phyloP scores from a whole-genome alignment of 805 yeast species.

The Citeromyces nyonsensis region DNA sequence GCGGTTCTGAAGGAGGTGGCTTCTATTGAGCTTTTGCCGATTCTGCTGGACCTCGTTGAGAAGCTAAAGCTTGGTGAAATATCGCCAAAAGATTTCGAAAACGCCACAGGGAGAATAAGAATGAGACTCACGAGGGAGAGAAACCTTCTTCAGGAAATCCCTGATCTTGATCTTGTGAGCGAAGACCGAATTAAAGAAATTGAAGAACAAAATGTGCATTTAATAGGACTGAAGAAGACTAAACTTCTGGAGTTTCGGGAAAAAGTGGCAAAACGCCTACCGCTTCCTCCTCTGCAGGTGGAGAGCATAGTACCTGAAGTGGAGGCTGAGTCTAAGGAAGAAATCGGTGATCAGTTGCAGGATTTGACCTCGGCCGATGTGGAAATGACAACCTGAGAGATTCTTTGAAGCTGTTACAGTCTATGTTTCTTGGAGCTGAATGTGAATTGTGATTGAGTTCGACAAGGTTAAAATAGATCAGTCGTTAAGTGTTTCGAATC shows the following conservation, averaged over 20 bases:
- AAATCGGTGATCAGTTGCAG: too few relatives aligned
- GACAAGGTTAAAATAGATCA: too few relatives aligned
- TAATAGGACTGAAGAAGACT: conserved; percentile 11
- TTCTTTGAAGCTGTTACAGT: neutral
- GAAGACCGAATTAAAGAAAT: conserved; percentile 18
- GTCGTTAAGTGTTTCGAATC: too few relatives aligned
- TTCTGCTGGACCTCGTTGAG: conserved; percentile 22
- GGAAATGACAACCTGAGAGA: too few relatives aligned
- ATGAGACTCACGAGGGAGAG: conserved; percentile 21
- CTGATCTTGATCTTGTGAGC: conserved; percentile 26
- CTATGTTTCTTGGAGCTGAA: too few relatives aligned
- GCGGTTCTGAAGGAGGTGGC: conserved; percentile 14
- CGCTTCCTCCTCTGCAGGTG: too few relatives aligned
- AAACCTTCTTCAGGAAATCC: conserved; percentile 20
- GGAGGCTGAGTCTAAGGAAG: too few relatives aligned
- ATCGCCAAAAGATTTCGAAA: conserved; percentile 25
- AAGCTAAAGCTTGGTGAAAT: conserved; percentile 20
- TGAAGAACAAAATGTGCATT: conserved; percentile 14
- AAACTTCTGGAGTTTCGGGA: conserved; percentile 9
- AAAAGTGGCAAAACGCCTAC: conserved; percentile 5
- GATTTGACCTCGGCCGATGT: too few relatives aligned
- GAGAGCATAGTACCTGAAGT: too few relatives aligned
- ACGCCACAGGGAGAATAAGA: conserved; percentile 27
- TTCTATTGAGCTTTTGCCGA: conserved; percentile 20
- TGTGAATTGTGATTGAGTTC: too few relatives aligned